Conservation (phyloP, 169 alveolate species). For the Plasmodium berghei region DNA sequence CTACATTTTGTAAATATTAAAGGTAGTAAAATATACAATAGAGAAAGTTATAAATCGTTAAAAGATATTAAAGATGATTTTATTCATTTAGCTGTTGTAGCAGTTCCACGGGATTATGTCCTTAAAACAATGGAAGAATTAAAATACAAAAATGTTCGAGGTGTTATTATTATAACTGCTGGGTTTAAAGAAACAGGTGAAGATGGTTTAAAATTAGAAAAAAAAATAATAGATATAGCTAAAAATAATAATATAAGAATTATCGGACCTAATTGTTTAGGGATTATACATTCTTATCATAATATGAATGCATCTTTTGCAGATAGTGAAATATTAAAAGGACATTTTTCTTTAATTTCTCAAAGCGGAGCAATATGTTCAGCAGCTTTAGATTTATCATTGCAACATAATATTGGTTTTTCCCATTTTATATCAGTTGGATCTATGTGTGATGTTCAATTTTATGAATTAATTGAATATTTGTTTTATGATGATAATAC, state of each 20-base stretch:
- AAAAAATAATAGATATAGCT: constrained; percentile 78
- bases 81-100: constrained; percentile 82
- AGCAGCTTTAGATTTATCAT: constrained; percentile 87
- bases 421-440: constrained; percentile 88
- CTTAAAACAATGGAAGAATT: constrained; percentile 78
- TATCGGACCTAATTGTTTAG: constrained; percentile 86
- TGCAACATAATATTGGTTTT: constrained; percentile 85
- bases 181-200: constrained; percentile 86
- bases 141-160: constrained; percentile 78
- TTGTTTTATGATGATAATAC: constrained; percentile 84
- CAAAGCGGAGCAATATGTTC: constrained; percentile 89
- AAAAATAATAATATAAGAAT: constrained; percentile 76
- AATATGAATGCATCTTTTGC: constrained; percentile 84
- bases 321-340: constrained; percentile 74
- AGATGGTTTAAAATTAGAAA: constrained; percentile 78
- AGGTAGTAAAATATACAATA: constrained; percentile 74
- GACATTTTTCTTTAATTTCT: constrained; percentile 82
- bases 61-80: constrained; percentile 58
- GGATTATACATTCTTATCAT: constrained; percentile 78
- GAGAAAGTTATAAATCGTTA: constrained; percentile 69
- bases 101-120: constrained; percentile 79
- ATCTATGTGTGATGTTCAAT: constrained; percentile 83
- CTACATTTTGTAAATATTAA: constrained; percentile 79
- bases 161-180: constrained; percentile 82
- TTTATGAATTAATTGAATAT: constrained; percentile 82